Evolutionary conservation across 2,329 filamentous ascomycete genomes (phyloP).

Genomic region (Ceratocystis lukuohia): DNA sequence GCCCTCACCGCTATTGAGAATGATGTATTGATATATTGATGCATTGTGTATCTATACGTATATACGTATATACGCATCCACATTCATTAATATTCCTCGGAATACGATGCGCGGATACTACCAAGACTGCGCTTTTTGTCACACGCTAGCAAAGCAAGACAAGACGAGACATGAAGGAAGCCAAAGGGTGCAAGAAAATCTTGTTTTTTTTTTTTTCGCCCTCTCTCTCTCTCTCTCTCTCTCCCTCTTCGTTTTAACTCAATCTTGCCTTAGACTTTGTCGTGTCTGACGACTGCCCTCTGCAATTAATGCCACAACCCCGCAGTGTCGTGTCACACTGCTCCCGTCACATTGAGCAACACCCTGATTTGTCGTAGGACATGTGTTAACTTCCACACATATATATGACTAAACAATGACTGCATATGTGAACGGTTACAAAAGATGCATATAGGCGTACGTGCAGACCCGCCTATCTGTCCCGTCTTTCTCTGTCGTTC

Average conservation of each 20-base stretch:
- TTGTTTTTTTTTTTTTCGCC: neutral
- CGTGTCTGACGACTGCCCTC: neutral
- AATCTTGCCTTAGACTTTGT: too few relatives aligned
- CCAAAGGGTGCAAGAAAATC: too few relatives aligned
- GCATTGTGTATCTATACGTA: neutral
- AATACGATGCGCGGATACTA: neutral
- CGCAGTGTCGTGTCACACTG: neutral
- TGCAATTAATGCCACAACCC: neutral
- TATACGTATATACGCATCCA: neutral
- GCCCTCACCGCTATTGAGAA: too few relatives aligned
- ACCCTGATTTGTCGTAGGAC: neutral
- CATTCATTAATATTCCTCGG: too few relatives aligned
- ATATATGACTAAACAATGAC: neutral
- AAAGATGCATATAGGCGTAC: neutral
- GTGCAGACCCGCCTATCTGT: neutral
- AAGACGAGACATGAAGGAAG: too few relatives aligned
- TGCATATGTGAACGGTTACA: neutral
- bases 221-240: neutral
- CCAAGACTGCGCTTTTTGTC: neutral
- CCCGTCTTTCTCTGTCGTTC: too few relatives aligned
- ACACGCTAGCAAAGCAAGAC: neutral
- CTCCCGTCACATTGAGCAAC: neutral
- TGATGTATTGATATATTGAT: neutral
- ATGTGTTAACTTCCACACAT: neutral
- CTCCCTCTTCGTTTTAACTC: too few relatives aligned